Base-by-base conservation (phyloP, 768 basidiomycete species). In the Gelatoporia subvermispora region DNA sequence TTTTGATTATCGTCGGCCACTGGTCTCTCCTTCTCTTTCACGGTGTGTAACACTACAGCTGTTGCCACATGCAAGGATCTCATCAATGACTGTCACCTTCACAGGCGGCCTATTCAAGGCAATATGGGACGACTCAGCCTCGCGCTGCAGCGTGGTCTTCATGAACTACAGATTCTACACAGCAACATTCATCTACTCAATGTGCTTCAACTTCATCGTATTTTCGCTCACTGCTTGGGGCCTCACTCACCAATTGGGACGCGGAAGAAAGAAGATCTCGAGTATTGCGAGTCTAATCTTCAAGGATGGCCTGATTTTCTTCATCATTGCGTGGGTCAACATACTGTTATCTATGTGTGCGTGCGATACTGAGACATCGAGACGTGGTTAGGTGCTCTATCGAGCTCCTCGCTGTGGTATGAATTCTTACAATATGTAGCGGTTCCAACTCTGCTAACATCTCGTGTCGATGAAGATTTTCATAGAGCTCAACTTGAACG, bases 181-280 rank as follows among this genome's bases (percentile, higher is more conserved):
- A 4, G 79, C 81, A 2, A 82, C 82, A 3, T 88, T 86, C 63
- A 82, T 86, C 25, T 88, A 88, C 56, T 80, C 84, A 23, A 88
- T 88, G 86, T 70, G 72, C 58, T 85, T 88, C 59, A 85, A 88
- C 60, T 66, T 84, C 17, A 49, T 75, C 24, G 82, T 86, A 31
- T 71, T 87, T 39, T 50, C 68, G 20, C 64, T 88, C 54, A 85
- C 78, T 31, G 76, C 73, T 10, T 79, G 76, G 64, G 86, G 82
- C 59, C 73, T 88, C 20, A 57, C 62, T 51, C 67, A 22, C 23
- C 63, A 56, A 35, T 18, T 60, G 66, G 28, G 28, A 31, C 28
- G 13, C 7, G 34, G 78, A 72, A 54, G 51, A 8, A 13, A 13
- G 4, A 20, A 63, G 73, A 57, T 52, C 35, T 63, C 62, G 21